Evolutionary conservation across 768 basidiomycete genomes (phyloP).

Genomic region (Cubamyces lactineus): DNA sequence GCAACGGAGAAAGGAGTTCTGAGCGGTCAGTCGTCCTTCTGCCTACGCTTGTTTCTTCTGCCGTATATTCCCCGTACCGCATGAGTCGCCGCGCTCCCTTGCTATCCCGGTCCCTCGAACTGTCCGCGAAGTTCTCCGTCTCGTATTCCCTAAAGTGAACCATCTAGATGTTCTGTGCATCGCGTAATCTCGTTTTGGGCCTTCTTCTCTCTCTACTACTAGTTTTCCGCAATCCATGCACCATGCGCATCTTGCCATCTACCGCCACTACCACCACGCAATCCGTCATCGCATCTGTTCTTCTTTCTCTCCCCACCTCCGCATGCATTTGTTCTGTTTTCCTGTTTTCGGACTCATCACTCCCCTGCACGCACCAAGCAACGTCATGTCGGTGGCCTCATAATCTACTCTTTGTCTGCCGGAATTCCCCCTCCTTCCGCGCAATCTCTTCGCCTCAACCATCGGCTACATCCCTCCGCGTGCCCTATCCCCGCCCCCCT

Average conservation of each 20-base stretch:
- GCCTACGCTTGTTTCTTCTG: not conserved
- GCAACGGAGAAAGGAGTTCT: conserved; percentile 53
- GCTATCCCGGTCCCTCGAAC: not conserved
- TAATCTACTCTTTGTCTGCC: not conserved
- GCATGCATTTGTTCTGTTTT: conserved; percentile 6
- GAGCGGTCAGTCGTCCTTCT: not conserved
- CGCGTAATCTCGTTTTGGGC: conserved; percentile 2
- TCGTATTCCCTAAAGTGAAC: not conserved
- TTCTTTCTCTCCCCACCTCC: not conserved
- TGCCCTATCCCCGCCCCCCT: not conserved
- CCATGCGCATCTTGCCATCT: conserved; percentile 8
- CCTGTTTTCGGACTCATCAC: not conserved
- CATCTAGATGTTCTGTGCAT: conserved; percentile 13
- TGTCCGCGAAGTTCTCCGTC: not conserved
- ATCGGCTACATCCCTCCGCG: too few species aligned
- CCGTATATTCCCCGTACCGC: not conserved
- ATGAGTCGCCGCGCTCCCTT: not conserved
- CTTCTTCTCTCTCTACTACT: not conserved
- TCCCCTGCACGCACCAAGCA: not conserved
- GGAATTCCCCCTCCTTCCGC: too few species aligned
- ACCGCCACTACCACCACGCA: not conserved
- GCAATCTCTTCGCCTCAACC: too few species aligned
- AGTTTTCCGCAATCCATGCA: not conserved
- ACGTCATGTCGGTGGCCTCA: not conserved
- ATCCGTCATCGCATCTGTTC: conserved; percentile 1